phyloP scores from a whole-genome alignment of 73 alveolate species.

The Paramecium caudatum region DNA sequence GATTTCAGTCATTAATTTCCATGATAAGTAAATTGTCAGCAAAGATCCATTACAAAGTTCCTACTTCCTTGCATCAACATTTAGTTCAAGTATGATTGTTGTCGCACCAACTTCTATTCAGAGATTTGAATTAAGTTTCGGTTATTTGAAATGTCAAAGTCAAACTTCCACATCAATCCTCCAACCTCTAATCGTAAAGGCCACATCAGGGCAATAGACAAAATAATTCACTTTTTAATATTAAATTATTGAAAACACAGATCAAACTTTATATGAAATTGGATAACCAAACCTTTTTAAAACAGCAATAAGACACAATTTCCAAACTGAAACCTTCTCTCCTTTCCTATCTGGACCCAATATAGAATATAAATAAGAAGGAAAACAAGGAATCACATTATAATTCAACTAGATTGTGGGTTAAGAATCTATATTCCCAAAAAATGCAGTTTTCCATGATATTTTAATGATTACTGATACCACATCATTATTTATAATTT shows the following conservation, averaged over 20 bases:
- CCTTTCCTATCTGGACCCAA: slow-evolving; percentile 10
- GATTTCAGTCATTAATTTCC: not conserved
- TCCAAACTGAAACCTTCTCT: not conserved
- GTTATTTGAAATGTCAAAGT: not conserved
- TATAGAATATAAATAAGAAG: not conserved
- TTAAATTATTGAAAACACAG: not conserved
- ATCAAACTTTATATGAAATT: not conserved
- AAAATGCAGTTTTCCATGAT: not conserved
- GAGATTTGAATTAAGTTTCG: not conserved
- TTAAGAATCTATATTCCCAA: too few relatives aligned
- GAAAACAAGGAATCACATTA: too few relatives aligned
- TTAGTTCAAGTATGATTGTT: not conserved
- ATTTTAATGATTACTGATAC: not conserved
- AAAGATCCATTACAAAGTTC: not conserved
- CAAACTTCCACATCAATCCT: not conserved
- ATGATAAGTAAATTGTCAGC: not conserved
- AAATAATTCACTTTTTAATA: too few relatives aligned
- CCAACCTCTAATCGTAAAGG: not conserved
- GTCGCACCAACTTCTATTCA: not conserved
- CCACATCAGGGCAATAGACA: too few relatives aligned
- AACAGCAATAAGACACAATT: not conserved
- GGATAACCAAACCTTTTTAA: not conserved
- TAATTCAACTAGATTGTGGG: too few relatives aligned
- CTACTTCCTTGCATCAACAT: not conserved
- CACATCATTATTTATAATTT: not conserved